Evolutionary conservation across 2,329 filamentous ascomycete genomes (phyloP).

Genomic region (Neonectria faginata): DNA sequence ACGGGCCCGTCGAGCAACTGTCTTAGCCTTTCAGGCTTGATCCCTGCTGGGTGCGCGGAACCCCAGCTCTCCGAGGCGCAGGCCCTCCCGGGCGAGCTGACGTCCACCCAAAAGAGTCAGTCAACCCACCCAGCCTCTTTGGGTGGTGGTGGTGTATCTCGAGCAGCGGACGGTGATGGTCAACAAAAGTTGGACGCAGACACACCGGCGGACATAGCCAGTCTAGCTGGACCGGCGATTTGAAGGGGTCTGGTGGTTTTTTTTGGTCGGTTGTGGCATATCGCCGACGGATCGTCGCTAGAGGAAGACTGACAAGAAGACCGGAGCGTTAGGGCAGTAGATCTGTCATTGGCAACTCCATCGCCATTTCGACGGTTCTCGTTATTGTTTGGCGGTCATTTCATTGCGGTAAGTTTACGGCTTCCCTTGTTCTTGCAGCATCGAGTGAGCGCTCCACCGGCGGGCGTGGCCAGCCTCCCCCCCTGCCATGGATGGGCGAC

Average conservation of each 20-base stretch:
- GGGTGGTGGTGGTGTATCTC: constrained; percentile 20
- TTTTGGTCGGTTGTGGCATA: constrained; percentile 16
- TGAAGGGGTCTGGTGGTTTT: constrained; percentile 27
- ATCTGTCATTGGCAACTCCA: constrained; percentile 32
- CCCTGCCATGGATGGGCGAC: constrained; percentile 8
- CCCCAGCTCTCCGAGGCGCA: constrained; percentile 34
- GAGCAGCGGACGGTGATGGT: constrained; percentile 35
- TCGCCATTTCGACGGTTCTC: constrained; percentile 38
- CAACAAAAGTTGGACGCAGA: constrained; percentile 39
- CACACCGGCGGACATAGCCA: constrained; percentile 28
- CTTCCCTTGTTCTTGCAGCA: constrained; percentile 21
- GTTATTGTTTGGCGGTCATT: constrained; percentile 25
- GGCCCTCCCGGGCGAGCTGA: constrained; percentile 35
- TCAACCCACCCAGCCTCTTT: constrained; percentile 16
- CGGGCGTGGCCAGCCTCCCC: constrained; percentile 4
- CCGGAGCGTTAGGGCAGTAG: constrained; percentile 13
- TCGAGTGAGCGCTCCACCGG: constrained; percentile 8
- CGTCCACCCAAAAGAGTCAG: constrained; percentile 20
- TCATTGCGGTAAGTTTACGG: constrained; percentile 31
- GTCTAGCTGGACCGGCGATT: constrained; percentile 11
- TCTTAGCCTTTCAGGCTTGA: constrained; percentile 34
- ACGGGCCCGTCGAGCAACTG: constrained; percentile 25
- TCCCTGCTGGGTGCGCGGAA: constrained; percentile 39
- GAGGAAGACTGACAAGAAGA: constrained; percentile 24
- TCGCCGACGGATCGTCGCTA: constrained; percentile 30